Base-by-base conservation (phyloP, 108 stramenopile species). In the Conticribra guillardii region DNA sequence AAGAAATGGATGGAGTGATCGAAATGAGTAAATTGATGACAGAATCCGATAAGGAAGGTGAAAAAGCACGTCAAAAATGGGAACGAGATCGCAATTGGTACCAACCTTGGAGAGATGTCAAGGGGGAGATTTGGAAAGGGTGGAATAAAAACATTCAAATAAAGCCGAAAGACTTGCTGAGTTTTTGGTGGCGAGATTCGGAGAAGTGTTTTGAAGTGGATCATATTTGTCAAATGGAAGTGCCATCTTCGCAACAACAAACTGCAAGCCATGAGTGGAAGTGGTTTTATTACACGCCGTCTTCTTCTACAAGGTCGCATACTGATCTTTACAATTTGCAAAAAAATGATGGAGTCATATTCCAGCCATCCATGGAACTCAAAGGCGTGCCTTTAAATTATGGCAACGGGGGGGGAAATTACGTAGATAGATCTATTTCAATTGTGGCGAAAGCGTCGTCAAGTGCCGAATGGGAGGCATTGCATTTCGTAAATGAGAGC, bases 351-450 rank as follows among this genome's bases (percentile, higher is more conserved):
- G 7, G 11, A 64, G 27, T 3, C 5, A 41, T 52, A 14, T 80
- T 80, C 27, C 79, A 80, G 57, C 79, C 79, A 18, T 67, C 66
- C 0, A 68, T 80, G 79, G 67, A 73, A 46, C 41, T 80, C 24
- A 72, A 67, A 53, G 44, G 66, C 23, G 71, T 47, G 16, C 66
- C 79, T 0, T 44, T 34, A 15, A 65, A 64, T 55, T 80, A 80
- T 58, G 79, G 68, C 51, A 51, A 70, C 28, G 71, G 61, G 3
- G 27, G 27, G n/a, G n/a, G n/a, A n/a, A n/a, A n/a, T 5, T 0
- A 19, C 16, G 79, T 60, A 19, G 71, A 80, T 32, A 45, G 27
- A 22, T 45, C 65, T 49, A 50, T 80, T 11, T 48, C 37, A 23
- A 73, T 80, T 24, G 45, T 52, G 23, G 61, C 73, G 19, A 46